phyloP scores from a whole-genome alignment of 78 protist genomes.

The Dictyostelium citrinum region DNA sequence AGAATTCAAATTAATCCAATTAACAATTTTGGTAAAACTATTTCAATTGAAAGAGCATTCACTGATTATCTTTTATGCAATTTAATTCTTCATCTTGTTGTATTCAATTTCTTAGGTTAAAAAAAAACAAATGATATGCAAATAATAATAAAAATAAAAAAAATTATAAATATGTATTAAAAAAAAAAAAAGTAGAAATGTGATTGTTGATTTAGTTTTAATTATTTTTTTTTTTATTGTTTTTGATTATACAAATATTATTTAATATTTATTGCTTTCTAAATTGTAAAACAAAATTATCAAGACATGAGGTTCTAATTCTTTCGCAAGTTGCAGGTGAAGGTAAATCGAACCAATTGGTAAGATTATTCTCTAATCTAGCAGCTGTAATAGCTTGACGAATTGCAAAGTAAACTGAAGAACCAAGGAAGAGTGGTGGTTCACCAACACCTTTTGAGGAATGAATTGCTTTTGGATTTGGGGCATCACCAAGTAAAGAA shows the following conservation, averaged over 20 bases:
- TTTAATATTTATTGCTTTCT: background rate
- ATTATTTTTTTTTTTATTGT: background rate
- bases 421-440: conserved; percentile 94
- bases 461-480: conserved; percentile 88
- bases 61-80: conserved; percentile 84
- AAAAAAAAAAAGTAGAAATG: background rate
- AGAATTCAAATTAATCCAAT: conserved; percentile 79
- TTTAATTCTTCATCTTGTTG: conserved; percentile 85
- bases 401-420: conserved; percentile 88
- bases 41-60: conserved; percentile 82
- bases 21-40: conserved; percentile 25
- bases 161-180: background rate
- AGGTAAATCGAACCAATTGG: conserved; percentile 57
- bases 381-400: conserved; percentile 68
- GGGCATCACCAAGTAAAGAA: conserved; percentile 73
- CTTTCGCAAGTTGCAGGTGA: conserved; percentile 92
- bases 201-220: background rate
- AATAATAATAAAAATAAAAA: background rate
- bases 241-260: background rate
- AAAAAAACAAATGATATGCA: background rate
- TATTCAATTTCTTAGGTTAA: conserved; percentile 88
- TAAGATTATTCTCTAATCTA: conserved; percentile 9
- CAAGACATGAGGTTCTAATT: conserved; percentile 85
- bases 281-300: conserved; percentile 60
- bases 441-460: conserved; percentile 93